Evolutionary conservation across 2,329 filamentous ascomycete species (phyloP), one percentile per base, ranked within the genome.

Genomic region (Tympanopsis confertula): DNA sequence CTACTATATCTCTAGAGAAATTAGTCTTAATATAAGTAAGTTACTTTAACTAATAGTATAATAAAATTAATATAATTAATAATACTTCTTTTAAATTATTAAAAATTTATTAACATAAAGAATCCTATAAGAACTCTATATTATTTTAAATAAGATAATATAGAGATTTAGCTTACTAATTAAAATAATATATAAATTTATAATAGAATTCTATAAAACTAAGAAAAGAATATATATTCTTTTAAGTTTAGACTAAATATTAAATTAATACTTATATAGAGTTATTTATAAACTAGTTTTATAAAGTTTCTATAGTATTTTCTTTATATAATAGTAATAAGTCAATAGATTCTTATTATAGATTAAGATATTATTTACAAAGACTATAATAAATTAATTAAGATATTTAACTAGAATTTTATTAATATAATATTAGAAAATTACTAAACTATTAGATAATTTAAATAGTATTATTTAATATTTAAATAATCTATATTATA

Each of bases 361-460:
- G 22, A 26, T n/a, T 7, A 7, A n/a, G 22, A 26, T 10, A n/a
- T n/a, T n/a, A 26, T 26, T n/a, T n/a, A 26, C 22, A 26, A 26
- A 26, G 7, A n/a, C 22, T n/a, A n/a, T 10, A n/a, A 26, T n/a
- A n/a, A 10, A 41, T 20, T 36, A 17, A 5, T 41, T 37, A 19
- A 41, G 22, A 30, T 35, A 39, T 2, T 41, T 18, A 3, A 41
- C 13, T 18, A 41, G 36, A 3, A 22, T 32, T 7, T 37, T 24
- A 24, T 39, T 39, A 39, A 39, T 39, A 36, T 24, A 39, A 7
- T 17, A 5, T 37, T 39, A 35, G 35, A 42, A 42, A 20, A n/a
- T 37, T 14, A 30, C 26, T 2, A 30, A 15, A 26, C 13, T n/a
- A n/a, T 37, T 39, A 30, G 18, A 14, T 33, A 41, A 37, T 4